These are phyloP conservation scores for Saccharomyces hybrid DNA, from an alignment of 1,139 yeast genomes.

Conservation along the genomic window DNA sequence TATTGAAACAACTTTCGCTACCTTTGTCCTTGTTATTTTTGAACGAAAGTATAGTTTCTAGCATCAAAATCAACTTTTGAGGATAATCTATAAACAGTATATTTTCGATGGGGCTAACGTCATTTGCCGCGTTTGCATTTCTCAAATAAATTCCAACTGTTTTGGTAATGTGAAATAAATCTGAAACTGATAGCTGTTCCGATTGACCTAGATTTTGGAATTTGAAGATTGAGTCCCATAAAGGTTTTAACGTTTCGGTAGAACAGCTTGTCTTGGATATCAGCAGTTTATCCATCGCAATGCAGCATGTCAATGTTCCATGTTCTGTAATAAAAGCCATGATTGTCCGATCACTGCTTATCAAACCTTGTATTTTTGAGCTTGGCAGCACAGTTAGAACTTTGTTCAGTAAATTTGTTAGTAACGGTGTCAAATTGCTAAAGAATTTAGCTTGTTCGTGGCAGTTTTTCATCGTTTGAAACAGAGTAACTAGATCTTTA, in stretches of 20 bases:
- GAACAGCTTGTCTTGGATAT: conserved; percentile 9
- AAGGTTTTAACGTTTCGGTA: conserved; percentile 3
- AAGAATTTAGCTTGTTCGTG: conserved; percentile 24
- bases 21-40: conserved; percentile 16
- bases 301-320: conserved; percentile 8
- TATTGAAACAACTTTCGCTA: conserved; percentile 23
- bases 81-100: conserved; percentile 6
- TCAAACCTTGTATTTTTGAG: conserved; percentile 11
- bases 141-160: conserved; percentile 26
- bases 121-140: conserved; percentile 4
- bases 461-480: conserved; percentile 14
- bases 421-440: conserved; percentile 17
- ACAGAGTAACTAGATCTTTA: conserved; percentile 10
- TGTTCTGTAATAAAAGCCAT: conserved; percentile 12
- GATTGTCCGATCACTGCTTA: conserved; percentile 10
- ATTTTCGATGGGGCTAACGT: conserved; percentile 1
- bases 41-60: conserved; percentile 15
- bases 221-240: conserved; percentile 20
- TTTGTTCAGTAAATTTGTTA: conserved; percentile 22
- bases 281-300: conserved; percentile 24
- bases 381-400: conserved; percentile 24
- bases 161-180: conserved; percentile 26
- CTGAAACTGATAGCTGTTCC: conserved; percentile 12
- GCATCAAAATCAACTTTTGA: conserved; percentile 8
- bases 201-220: conserved; percentile 12